Base-by-base conservation (phyloP, 306 rosid genomes). In the Fragaria vesca region DNA sequence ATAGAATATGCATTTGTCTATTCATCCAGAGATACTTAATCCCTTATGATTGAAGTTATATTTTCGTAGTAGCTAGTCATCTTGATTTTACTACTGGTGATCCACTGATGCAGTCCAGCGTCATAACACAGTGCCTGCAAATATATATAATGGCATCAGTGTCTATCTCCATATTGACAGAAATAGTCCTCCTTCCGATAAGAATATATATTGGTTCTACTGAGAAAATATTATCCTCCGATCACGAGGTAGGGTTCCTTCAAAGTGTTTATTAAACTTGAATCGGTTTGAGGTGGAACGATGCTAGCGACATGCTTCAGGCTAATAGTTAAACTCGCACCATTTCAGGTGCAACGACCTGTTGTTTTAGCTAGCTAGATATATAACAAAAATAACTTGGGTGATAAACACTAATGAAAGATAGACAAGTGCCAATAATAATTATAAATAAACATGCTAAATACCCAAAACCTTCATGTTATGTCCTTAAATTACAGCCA, bases 151-250 rank as follows among this genome's bases (percentile, higher is more conserved):
- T 26, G 62, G 5, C 12, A 72, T 51, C 52, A 12, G 9, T 11
- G 76, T 38, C 26, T 73, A 24, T n/a, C 17, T 38, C 48, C 34
- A 54, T 54, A 24, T 24, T 24, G 30, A n/a, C 18, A n/a, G 52
- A 21, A 52, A 73, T 28, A 73, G 65, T 52, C 21, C 63, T 51
- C 32, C 20, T 55, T 55, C 77, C 67, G 18, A 73, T 73, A 51
- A n/a, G 77, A 40, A 73, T 24, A 73, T 55, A 57, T 24, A 73
- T 55, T 54, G 51, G 66, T 55, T 43, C 54, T 3, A 54, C 6
- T 72, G 12, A 32, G 15, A 2, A 24, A 24, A 58, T 10, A 3
- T 26, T 60, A 12, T 26, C 66, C 66, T 26, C 36, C 5, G 66
- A 26, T 58, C 65, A 58, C 34, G 34, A 24, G 34, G 16, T 0